These are phyloP conservation scores for Sedum album DNA, from an alignment of 164 flowering plant species.

Conservation along the genomic window DNA sequence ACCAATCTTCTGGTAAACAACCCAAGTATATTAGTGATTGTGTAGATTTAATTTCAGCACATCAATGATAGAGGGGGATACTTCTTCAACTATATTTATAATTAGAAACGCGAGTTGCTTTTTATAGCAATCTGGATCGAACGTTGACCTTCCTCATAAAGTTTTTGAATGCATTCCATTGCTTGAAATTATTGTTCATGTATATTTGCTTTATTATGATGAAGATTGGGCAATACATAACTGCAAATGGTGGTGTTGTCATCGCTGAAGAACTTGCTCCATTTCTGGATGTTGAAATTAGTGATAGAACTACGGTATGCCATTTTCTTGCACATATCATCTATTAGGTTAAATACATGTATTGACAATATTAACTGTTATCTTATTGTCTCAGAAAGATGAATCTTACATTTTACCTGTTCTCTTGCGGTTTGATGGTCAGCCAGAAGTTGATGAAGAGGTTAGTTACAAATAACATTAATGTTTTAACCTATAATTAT, in stretches of 20 bases:
- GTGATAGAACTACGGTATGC: conserved; percentile 36
- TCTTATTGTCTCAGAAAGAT: conserved; percentile 41
- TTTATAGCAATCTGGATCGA: neutral
- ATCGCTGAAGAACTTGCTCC: conserved; percentile 98
- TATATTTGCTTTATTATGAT: conserved; percentile 41
- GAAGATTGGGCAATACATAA: conserved; percentile 88
- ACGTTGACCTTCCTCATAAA: neutral
- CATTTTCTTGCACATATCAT: neutral
- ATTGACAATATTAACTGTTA: conserved; percentile 3
- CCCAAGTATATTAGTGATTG: no score
- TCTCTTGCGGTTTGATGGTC: conserved; percentile 84
- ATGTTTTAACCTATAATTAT: neutral
- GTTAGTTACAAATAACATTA: conserved; percentile 24
- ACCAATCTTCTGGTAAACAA: no score
- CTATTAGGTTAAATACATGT: neutral
- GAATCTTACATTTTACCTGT: conserved; percentile 93
- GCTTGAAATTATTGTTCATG: neutral
- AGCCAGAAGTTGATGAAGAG: conserved; percentile 94
- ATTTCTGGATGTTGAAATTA: conserved; percentile 65
- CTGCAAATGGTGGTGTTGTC: conserved; percentile 88
- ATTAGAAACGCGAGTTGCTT: no score
- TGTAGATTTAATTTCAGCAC: no score
- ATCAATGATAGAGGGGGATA: no score
- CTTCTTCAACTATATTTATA: no score
- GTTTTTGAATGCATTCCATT: neutral